These are phyloP conservation scores for Akanthomyces muscarius DNA, from an alignment of 2,329 filamentous ascomycete genomes.

Conservation along the genomic window DNA sequence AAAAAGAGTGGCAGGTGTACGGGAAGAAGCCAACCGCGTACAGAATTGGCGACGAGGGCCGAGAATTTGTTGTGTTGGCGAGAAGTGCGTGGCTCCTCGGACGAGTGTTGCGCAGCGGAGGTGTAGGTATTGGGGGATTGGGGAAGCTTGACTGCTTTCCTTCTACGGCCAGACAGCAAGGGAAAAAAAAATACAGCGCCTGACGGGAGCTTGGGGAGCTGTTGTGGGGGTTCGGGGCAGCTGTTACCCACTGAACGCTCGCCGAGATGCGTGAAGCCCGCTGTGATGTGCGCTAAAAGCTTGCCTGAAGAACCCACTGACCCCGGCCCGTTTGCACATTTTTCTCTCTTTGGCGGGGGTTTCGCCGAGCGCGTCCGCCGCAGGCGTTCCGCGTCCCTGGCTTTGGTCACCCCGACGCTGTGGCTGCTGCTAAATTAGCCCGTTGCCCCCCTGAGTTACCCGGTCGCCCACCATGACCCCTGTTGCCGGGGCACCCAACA, in stretches of 20 bases:
- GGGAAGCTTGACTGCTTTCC: neutral
- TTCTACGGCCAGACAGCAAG: neutral
- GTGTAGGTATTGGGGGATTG: neutral
- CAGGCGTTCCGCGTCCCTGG: neutral
- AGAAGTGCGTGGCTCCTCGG: neutral
- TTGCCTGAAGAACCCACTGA: neutral
- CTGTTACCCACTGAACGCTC: constrained; percentile 2
- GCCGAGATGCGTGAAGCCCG: neutral
- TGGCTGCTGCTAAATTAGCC: constrained; percentile 4
- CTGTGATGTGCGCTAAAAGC: neutral
- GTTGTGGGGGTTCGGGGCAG: neutral
- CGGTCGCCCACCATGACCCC: neutral
- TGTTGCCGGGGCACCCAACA: constrained; percentile 15
- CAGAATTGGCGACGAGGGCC: neutral
- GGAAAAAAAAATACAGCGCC: constrained; percentile 6
- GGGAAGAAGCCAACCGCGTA: neutral
- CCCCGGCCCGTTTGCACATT: neutral
- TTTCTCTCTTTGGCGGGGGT: neutral
- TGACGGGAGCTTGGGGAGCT: constrained; percentile 7
- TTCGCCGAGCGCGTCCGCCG: neutral
- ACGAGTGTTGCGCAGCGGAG: neutral
- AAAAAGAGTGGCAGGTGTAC: neutral
- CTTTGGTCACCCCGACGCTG: neutral
- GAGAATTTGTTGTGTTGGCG: constrained; percentile 5
- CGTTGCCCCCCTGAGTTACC: constrained; percentile 7